phyloP scores from a whole-genome alignment of 2,329 filamentous ascomycete species.

The Keithomyces neogunnii region DNA sequence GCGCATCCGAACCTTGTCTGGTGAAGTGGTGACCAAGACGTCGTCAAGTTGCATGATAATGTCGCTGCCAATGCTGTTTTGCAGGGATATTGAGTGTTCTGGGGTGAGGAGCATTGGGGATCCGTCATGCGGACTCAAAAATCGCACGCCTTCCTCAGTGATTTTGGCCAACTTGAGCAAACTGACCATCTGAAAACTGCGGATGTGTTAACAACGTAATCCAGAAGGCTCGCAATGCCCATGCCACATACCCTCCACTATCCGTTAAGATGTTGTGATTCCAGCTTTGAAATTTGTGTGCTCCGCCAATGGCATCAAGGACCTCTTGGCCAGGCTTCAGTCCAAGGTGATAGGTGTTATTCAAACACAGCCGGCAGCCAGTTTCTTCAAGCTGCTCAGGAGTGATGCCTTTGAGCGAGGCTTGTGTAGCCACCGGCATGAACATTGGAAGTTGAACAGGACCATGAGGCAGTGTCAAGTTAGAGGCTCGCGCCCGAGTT shows the following conservation, averaged over 20 bases:
- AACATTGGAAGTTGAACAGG: slow-evolving; percentile 86
- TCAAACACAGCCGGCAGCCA: slow-evolving; percentile 82
- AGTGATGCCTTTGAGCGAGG: slow-evolving; percentile 88
- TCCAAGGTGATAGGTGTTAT: slow-evolving; percentile 96
- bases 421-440: slow-evolving; percentile 98
- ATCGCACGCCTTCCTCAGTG: slow-evolving; percentile 91
- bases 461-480: slow-evolving; percentile 83
- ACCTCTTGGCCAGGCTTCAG: slow-evolving; percentile 90
- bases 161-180: slow-evolving; percentile 86
- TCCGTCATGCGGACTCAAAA: slow-evolving; percentile 93
- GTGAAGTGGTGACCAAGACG: slow-evolving; percentile 91
- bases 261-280: slow-evolving; percentile 87
- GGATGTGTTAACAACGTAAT: neutral
- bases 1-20: slow-evolving; percentile 77
- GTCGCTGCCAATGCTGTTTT: slow-evolving; percentile 95
- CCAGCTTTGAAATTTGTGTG: slow-evolving; percentile 93
- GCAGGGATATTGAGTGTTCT: slow-evolving; percentile 90
- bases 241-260: slow-evolving; percentile 52
- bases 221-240: slow-evolving; percentile 14
- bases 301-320: slow-evolving; percentile 79
- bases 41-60: slow-evolving; percentile 99
- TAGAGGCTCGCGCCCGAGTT: slow-evolving; percentile 86
- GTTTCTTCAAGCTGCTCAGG: slow-evolving; percentile 87
- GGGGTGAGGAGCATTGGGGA: slow-evolving; percentile 94
- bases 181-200: slow-evolving; percentile 97